Percentiles rank a stretch among this genome's conserved stretches.
These are phyloP conservation scores for Salix udensis DNA, from an alignment of 345 rosid genomes.

Conservation along the genomic window DNA sequence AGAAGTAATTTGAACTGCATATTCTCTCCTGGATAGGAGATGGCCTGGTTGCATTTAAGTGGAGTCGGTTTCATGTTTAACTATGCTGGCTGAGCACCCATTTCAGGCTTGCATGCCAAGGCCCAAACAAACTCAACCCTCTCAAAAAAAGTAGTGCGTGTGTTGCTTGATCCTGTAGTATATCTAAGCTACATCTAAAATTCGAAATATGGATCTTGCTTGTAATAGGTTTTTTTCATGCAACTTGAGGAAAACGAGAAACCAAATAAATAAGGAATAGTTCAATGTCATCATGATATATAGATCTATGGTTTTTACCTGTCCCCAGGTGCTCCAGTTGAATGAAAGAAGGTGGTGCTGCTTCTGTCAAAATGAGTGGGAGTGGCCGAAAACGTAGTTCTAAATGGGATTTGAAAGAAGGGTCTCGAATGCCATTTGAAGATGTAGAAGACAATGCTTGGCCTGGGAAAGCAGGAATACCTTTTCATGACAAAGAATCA, in stretches of 20 bases:
- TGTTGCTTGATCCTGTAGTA: background rate
- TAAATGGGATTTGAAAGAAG: slow-evolving; percentile 81
- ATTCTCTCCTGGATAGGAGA: background rate
- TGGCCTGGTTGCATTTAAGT: background rate
- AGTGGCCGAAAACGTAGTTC: slow-evolving; percentile 58
- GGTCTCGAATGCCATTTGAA: slow-evolving; percentile 38
- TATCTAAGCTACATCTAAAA: background rate
- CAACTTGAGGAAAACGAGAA: background rate
- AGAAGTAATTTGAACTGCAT: background rate
- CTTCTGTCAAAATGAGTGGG: slow-evolving; percentile 49
- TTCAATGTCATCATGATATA: background rate
- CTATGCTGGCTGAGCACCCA: background rate
- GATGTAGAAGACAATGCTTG: slow-evolving; percentile 31
- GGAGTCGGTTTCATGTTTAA: background rate
- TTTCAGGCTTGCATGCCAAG: background rate
- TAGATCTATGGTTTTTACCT: slow-evolving; percentile 6
- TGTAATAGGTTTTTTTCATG: background rate
- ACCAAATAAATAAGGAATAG: background rate
- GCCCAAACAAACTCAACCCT: background rate
- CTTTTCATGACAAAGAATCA: slow-evolving; percentile 45
- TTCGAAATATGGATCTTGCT: background rate
- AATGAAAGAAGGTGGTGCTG: slow-evolving; percentile 12
- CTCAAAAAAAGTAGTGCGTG: background rate
- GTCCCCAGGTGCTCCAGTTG: slow-evolving; percentile 18
- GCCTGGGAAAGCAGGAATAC: slow-evolving; percentile 40